Evolutionary conservation across 192 early-diverging fungal species (phyloP), one percentile per base, ranked within the genome.

Genomic region (Coemansia reversa): DNA sequence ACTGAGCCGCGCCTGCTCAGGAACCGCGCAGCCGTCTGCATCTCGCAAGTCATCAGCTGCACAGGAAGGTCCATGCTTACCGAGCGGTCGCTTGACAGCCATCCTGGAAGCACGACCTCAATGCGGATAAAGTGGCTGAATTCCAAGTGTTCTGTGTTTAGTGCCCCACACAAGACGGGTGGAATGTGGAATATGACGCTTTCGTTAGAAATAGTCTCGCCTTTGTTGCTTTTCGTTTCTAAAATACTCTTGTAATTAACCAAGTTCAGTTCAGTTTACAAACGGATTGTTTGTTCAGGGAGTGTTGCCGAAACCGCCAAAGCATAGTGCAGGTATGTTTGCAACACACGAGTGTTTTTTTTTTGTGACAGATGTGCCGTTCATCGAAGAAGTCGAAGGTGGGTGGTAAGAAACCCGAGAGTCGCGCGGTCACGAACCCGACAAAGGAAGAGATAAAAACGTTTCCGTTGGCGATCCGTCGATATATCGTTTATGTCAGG

Each of bases 71-170:
- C 77, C 8, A 64, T 62, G 51, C 64, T 56, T 33, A 74, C 77
- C 4, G 49, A 70, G 42, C 77, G 77, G 24, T 71, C 72, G 65
- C 77, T 79, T 27, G 77, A 67, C 51, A 70, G 42, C 77, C 72
- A 74, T 58, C 63, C 61, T 30, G 77, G 77, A 20, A 79, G n/a
- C 18, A 67, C 29, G 11, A 79, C 63, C 45, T 79, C 77, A 11
- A 79, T n/a, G 39, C 77, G 71, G 42, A 79, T 60, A 60, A 67
- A 74, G 58, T 79, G 77, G 48, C 54, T 58, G 28, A 73, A 79
- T 27, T 70, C 71, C 23, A 79, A 58, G 27, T 70, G 62, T 29
- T 74, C 77, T 24, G 64, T 74, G 58, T 54, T 66, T 47, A 80
- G 57, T 35, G 72, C 68, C 12, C 71, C 54, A 62, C 63, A 66